A percentile compares a stretch with the other conserved stretches of the same genome.
Conservation (phyloP, 495 filamentous ascomycete species). For the Neurospora hispaniola region DNA sequence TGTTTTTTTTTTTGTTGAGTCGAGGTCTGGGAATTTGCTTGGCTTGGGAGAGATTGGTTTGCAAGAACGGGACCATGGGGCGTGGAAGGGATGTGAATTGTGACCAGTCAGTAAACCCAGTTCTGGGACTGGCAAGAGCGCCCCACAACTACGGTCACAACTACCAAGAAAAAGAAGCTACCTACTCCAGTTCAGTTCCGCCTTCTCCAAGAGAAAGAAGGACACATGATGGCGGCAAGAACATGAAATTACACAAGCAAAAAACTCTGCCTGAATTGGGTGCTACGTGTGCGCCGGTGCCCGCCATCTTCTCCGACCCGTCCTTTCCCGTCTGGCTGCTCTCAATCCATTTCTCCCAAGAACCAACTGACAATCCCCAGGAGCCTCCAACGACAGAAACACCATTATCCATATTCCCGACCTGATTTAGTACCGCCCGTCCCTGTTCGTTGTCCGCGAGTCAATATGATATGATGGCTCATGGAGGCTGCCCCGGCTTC, state of each 20-base stretch:
- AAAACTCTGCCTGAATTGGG: too few species aligned
- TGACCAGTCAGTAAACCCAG: not conserved
- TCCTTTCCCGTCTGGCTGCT: not conserved
- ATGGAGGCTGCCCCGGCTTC: not conserved
- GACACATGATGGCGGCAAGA: not conserved
- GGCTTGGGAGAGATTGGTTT: not conserved
- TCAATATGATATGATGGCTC: not conserved
- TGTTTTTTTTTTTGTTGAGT: not conserved
- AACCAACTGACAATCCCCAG: not conserved
- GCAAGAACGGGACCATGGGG: not conserved
- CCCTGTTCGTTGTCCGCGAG: not conserved
- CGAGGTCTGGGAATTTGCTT: not conserved
- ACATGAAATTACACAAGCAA: not conserved
- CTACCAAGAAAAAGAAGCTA: not conserved
- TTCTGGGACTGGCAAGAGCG: not conserved
- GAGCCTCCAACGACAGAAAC: not conserved
- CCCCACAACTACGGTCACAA: not conserved
- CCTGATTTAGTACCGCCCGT: not conserved
- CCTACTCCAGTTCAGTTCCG: not conserved
- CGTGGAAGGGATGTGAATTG: not conserved
- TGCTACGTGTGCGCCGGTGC: not conserved
- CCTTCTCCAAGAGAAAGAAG: not conserved
- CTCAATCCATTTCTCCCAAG: not conserved
- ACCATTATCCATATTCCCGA: not conserved
- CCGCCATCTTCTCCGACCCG: not conserved